Conservation (phyloP, 352 stramenopile genomes). For the Phytopythium oedochilum region DNA sequence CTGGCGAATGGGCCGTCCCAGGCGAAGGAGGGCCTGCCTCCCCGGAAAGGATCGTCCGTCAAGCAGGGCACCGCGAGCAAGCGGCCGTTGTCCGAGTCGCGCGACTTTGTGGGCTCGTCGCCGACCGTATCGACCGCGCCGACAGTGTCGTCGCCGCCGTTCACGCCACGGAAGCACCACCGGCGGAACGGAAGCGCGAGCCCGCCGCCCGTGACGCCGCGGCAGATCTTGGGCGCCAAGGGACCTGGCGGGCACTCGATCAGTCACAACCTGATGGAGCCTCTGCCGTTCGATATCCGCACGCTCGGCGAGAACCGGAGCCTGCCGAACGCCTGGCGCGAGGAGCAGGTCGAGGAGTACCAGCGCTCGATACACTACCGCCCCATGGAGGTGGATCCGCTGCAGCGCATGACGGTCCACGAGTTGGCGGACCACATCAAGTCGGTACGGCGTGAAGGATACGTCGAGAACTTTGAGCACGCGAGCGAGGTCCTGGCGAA, state of each 20-base stretch:
- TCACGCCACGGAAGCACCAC: constrained; percentile 36
- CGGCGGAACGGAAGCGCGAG: constrained; percentile 24
- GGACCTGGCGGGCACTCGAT: constrained; percentile 19
- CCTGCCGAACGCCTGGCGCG: constrained; percentile 36
- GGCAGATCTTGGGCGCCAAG: constrained; percentile 24
- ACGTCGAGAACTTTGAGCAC: constrained; percentile 58
- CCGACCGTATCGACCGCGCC: constrained; percentile 3
- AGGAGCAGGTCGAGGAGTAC: constrained; percentile 1
- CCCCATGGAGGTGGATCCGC: constrained; percentile 37
- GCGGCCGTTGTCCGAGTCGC: background rate
- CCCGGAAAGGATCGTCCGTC: background rate
- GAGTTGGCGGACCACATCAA: constrained; percentile 63
- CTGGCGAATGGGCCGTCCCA: background rate
- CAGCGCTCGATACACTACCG: constrained; percentile 1
- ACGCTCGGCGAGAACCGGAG: constrained; percentile 50
- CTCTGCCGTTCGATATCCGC: constrained; percentile 22
- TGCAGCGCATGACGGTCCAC: constrained; percentile 50
- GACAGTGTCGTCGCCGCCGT: constrained; percentile 7
- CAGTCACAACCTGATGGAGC: constrained; percentile 29
- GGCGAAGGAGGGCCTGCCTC: background rate
- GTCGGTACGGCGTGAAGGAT: constrained; percentile 56
- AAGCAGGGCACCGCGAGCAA: constrained; percentile 4
- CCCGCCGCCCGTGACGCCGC: constrained; percentile 18
- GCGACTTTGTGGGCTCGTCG: background rate
- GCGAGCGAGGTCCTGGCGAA: constrained; percentile 61